phyloP scores from a whole-genome alignment of 495 filamentous ascomycete genomes.

The Penicillium canescens region DNA sequence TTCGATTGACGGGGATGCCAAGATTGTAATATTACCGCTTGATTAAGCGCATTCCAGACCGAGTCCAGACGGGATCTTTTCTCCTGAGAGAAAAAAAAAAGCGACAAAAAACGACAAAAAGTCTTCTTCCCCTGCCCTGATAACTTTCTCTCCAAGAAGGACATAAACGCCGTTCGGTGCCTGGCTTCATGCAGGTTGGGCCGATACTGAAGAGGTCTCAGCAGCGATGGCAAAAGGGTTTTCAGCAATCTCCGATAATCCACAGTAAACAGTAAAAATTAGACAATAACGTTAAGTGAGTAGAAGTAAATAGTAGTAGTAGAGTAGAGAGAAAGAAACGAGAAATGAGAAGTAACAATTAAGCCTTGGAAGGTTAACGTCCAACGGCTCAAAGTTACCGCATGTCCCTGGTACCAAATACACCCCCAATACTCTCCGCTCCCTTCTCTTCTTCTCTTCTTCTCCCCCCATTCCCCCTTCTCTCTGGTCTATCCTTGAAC shows the following conservation, averaged over 20 bases:
- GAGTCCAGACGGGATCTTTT: slow-evolving; percentile 18
- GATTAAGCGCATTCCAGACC: slow-evolving; percentile 29
- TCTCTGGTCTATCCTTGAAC: slow-evolving; percentile 9
- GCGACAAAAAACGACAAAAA: slow-evolving; percentile 2
- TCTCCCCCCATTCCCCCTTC: slow-evolving; percentile 9
- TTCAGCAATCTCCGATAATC: no score
- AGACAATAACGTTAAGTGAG: no score
- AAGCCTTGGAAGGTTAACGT: no score
- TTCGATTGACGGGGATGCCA: slow-evolving; percentile 6
- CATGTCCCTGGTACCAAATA: slow-evolving; percentile 25
- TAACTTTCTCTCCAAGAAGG: no score
- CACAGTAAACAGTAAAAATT: no score
- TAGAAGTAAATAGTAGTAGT: no score
- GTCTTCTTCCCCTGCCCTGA: no score
- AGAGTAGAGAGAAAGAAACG: no score
- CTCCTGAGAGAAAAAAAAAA: slow-evolving; percentile 11
- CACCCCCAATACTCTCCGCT: slow-evolving; percentile 27
- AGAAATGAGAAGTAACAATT: no score
- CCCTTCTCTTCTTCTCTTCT: slow-evolving; percentile 21
- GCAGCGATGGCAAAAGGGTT: no score
- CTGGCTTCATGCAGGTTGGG: not conserved
- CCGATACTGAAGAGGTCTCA: no score
- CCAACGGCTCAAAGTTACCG: slow-evolving; percentile 5
- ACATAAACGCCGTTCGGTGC: not conserved
- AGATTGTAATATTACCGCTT: slow-evolving; percentile 26